Evolutionary conservation across 176 grass and related monocot species (phyloP).

Genomic region (Aegilops longissima): DNA sequence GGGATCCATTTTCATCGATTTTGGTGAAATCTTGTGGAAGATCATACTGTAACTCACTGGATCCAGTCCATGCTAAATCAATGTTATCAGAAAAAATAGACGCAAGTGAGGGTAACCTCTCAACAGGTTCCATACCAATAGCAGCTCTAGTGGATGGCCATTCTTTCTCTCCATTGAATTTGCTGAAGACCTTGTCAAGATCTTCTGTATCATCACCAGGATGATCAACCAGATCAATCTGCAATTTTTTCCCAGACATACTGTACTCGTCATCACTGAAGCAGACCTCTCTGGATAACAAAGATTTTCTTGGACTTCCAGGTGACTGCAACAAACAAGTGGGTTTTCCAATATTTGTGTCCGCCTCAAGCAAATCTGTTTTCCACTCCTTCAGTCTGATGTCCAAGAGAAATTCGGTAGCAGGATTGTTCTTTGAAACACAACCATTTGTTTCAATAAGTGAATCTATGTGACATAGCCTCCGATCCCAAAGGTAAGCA

Average conservation of each 20-base stretch:
- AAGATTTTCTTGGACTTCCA: conserved; percentile 55
- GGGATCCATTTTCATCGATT: conserved; percentile 44
- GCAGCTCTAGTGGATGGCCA: conserved; percentile 11
- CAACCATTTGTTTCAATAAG: conserved; percentile 54
- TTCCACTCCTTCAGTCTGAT: conserved; percentile 41
- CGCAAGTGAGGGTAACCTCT: conserved; percentile 55
- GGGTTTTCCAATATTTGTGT: conserved; percentile 36
- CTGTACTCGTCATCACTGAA: conserved; percentile 38
- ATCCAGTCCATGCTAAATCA: conserved; percentile 93
- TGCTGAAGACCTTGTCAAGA: conserved; percentile 42
- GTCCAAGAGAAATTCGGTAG: conserved; percentile 35
- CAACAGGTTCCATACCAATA: conserved; percentile 34
- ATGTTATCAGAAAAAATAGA: conserved; percentile 89
- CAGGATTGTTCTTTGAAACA: conserved; percentile 39
- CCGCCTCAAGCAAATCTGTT: conserved; percentile 36
- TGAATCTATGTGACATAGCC: conserved; percentile 61
- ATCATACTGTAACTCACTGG: conserved; percentile 52
- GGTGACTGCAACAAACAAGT: conserved; percentile 15
- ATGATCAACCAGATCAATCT: conserved; percentile 40
- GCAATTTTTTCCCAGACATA: conserved; percentile 42
- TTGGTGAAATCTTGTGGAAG: conserved; percentile 38
- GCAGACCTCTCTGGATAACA: conserved; percentile 45
- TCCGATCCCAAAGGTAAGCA: conserved; percentile 78
- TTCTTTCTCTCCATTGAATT: conserved; percentile 33
- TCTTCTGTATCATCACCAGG: conserved; percentile 43